Conservation (phyloP, 345 rosid species). For the Arabidopsis arenosa region DNA sequence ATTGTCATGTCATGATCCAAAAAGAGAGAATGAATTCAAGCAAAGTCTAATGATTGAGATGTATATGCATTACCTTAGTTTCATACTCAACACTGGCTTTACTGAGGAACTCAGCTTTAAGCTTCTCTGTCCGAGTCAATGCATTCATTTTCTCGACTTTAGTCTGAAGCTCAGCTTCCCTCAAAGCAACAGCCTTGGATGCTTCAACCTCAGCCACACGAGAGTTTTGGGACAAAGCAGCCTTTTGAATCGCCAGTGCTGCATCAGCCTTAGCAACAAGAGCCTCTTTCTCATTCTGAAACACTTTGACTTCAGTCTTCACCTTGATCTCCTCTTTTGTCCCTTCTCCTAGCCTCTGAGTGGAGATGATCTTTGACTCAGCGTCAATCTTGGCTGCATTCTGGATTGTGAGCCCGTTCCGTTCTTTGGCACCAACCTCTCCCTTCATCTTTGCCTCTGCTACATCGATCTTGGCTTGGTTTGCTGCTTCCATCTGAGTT, state of each 20-base stretch:
- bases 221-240: slow-evolving; percentile 59
- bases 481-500: slow-evolving; percentile 90
- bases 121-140: slow-evolving; percentile 66
- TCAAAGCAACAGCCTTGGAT: slow-evolving; percentile 62
- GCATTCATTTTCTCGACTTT: slow-evolving; percentile 84
- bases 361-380: slow-evolving; percentile 68
- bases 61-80: slow-evolving; percentile 58
- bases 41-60: too few species aligned
- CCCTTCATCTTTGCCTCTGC: slow-evolving; percentile 86
- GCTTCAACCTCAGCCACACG: slow-evolving; percentile 85
- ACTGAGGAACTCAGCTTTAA: slow-evolving; percentile 77
- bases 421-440: slow-evolving; percentile 66
- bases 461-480: slow-evolving; percentile 77
- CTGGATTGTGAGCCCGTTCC: slow-evolving; percentile 69
- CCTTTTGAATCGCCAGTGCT: slow-evolving; percentile 67
- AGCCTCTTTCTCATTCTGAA: slow-evolving; percentile 71
- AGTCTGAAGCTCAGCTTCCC: slow-evolving; percentile 78
- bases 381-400: slow-evolving; percentile 82
- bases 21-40: background rate
- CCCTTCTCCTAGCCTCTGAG: slow-evolving; percentile 67
- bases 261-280: slow-evolving; percentile 76
- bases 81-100: slow-evolving; percentile 82
- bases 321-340: slow-evolving; percentile 77
- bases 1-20: background rate
- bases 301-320: slow-evolving; percentile 63